Conservation (phyloP, 331 rosid species). For the Malus hybrid region DNA sequence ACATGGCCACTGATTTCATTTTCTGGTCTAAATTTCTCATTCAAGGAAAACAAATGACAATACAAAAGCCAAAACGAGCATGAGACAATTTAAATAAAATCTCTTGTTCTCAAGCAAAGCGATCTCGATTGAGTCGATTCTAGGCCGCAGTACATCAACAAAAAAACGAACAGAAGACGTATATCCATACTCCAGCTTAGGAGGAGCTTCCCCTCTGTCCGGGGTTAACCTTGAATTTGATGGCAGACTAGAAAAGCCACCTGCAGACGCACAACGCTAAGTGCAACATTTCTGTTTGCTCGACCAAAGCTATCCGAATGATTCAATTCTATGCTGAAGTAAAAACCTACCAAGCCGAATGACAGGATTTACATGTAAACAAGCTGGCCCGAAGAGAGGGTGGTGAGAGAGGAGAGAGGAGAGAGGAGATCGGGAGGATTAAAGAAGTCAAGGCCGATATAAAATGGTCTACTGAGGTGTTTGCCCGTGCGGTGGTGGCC, state of each 20-base stretch:
- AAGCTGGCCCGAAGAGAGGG: neutral
- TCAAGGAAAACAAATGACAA: neutral
- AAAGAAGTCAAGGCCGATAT: neutral
- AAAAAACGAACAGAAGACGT: neutral
- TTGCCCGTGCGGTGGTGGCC: constrained; percentile 46
- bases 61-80: neutral
- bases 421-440: neutral
- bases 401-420: neutral
- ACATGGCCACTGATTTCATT: too few species aligned
- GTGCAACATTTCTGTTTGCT: neutral
- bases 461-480: constrained; percentile 42
- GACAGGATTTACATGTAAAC: neutral
- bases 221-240: neutral
- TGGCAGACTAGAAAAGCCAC: neutral
- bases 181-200: neutral
- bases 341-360: neutral
- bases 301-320: neutral
- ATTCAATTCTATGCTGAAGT: neutral
- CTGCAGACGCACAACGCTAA: neutral
- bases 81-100: neutral
- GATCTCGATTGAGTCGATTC: neutral
- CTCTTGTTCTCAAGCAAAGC: neutral
- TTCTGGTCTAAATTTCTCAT: too few species aligned
- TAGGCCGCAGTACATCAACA: neutral
- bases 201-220: neutral